Base-by-base conservation (phyloP, 2,329 filamentous ascomycete species). In the Neophaeococcomyces aloes region DNA sequence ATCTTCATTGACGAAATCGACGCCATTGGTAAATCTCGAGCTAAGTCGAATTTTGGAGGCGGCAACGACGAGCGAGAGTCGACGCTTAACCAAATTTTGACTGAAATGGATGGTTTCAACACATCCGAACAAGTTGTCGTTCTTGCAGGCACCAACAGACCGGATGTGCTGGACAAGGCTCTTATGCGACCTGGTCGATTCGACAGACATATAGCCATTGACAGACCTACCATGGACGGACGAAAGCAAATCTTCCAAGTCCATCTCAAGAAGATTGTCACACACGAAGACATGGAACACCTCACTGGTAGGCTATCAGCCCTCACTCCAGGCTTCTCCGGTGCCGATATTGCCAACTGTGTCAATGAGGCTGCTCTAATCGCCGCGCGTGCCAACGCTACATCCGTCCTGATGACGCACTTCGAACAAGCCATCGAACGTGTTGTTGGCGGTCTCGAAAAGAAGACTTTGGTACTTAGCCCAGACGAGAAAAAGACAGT, bases 1-100 rank as follows among this genome's bases (percentile, higher is more conserved):
- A 93, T 98, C 65, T 98, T 98, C 71, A 96, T 98, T 54, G 91
- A 98, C 61, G 91, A 98, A 66, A 98, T 98, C 56, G 91, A 98
- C 62, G 91, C 91, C 46, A 95, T 98, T 57, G 91, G 91, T 56
- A 86, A 88, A 61, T 84, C 89, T 44, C 79, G 91, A 67, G 74
- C 81, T 17, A 93, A 94, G 60, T 78, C 81, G 29, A 83, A 81
- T 52, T 86, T 86, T 46, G 83, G 83, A 30, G 88, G 89, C 51
- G 91, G 91, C 49, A 96, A 96, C 59, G 91, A 98, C 60, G 91
- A 98, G 68, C 83, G 91, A 49, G 91, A 98, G 67, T 86, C 85
- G 37, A 98, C 91, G 0, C 79, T 98, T 21, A 98, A 98, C 36
- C 91, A 98, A 67, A 96, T 98, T 49, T 71, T 98, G 42, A 98